Evolutionary conservation across 1,284 basidiomycete species (phyloP).

Genomic region (Erythrobasidium hasegawianum): DNA sequence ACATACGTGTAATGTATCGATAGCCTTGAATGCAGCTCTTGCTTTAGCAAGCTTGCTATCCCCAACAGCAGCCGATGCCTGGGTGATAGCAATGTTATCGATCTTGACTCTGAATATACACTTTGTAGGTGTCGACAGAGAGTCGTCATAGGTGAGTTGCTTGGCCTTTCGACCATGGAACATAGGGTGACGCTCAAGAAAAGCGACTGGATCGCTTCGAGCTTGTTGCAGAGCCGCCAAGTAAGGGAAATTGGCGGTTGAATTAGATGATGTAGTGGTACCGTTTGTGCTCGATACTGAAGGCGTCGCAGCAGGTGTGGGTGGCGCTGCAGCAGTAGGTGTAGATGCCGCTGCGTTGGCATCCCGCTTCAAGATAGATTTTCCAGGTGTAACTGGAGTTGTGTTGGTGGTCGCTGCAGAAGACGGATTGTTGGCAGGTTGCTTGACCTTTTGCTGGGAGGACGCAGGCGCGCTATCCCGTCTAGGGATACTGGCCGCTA

Average conservation of each 20-base stretch:
- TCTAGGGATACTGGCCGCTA: not conserved
- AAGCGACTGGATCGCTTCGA: slow-evolving; percentile 25
- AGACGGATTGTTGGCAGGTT: not conserved
- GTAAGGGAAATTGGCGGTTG: not conserved
- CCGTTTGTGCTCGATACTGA: not conserved
- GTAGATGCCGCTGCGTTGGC: not conserved
- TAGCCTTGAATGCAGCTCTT: slow-evolving; percentile 34
- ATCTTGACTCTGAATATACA: slow-evolving; percentile 22
- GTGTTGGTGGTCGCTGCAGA: not conserved
- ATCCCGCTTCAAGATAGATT: slow-evolving; percentile 17
- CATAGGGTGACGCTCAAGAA: slow-evolving; percentile 12
- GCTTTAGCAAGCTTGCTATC: slow-evolving; percentile 33
- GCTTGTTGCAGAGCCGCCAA: slow-evolving; percentile 17
- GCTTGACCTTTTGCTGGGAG: not conserved
- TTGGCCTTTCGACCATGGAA: slow-evolving; percentile 16
- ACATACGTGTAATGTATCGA: slow-evolving; percentile 24
- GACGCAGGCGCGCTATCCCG: not conserved
- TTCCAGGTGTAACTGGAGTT: not conserved
- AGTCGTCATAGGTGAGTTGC: slow-evolving; percentile 20
- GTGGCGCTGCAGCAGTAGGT: not conserved
- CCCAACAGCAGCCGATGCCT: slow-evolving; percentile 23
- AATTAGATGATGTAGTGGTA: not conserved
- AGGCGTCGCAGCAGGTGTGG: not conserved
- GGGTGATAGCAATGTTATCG: slow-evolving; percentile 8
- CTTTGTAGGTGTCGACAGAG: slow-evolving; percentile 20